Conservation (phyloP, 768 basidiomycete species). For the Cyclocybe aegerita region DNA sequence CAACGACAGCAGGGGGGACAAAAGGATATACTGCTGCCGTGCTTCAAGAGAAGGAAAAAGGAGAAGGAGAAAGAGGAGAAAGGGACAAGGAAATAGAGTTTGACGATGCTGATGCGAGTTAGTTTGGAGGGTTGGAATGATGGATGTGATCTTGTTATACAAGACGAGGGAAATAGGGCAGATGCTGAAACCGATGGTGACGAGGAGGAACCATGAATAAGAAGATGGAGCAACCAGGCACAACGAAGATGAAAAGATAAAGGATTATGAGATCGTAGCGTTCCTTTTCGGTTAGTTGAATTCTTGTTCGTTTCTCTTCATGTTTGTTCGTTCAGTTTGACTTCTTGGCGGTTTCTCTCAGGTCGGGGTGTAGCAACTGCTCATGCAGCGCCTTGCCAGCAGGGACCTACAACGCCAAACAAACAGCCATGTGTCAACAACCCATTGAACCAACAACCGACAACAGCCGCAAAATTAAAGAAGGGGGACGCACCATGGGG, state of each 20-base stretch:
- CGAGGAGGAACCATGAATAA: constrained; percentile 6
- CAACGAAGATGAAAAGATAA: not conserved
- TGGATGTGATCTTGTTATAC: constrained; percentile 10
- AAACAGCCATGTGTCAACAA: too few relatives aligned
- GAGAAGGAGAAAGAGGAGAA: constrained; percentile 1
- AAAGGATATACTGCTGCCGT: constrained; percentile 16
- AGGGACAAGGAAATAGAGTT: not conserved
- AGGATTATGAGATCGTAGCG: not conserved
- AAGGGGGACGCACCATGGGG: constrained; percentile 66
- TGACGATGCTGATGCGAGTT: constrained; percentile 2
- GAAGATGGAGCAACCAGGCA: not conserved
- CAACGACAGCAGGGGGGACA: constrained; percentile 8
- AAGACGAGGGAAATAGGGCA: constrained; percentile 1
- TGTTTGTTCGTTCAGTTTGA: constrained; percentile 5
- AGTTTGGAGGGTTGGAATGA: not conserved
- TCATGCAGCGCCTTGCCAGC: constrained; percentile 96
- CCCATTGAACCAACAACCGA: constrained; percentile 1
- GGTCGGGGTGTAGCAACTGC: constrained; percentile 72
- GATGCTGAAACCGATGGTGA: not conserved
- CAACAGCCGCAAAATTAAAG: constrained; percentile 7
- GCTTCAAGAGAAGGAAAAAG: not conserved
- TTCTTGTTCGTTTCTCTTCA: not conserved
- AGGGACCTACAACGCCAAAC: constrained; percentile 52
- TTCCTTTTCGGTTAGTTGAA: constrained; percentile 4
- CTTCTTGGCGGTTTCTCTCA: constrained; percentile 25